Conservation (phyloP, 1,284 basidiomycete genomes). For the Ganoderma multipileum region DNA sequence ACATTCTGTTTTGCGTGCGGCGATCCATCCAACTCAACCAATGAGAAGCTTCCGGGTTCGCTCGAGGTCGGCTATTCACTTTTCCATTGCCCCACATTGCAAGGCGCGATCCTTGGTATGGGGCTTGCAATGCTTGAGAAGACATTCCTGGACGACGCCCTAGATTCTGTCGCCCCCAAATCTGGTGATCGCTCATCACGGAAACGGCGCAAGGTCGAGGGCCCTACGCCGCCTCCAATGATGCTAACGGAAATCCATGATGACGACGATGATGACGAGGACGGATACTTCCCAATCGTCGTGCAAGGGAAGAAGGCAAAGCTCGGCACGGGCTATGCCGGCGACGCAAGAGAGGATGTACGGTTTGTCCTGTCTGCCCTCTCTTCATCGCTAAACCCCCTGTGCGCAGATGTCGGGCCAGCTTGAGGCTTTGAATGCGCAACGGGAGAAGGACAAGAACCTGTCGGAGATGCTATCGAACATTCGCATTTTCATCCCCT, state of each 20-base stretch:
- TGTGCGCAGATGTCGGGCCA: conserved; percentile 74
- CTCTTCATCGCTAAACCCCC: conserved; percentile 17
- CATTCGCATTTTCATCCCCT: conserved; percentile 82
- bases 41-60: conserved; percentile 19
- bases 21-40: conserved; percentile 59
- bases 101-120: conserved; percentile 86
- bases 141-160: conserved; percentile 63
- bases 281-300: conserved; percentile 51
- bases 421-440: conserved; percentile 73
- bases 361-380: conserved; percentile 41
- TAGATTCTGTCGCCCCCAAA: conserved; percentile 28
- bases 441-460: conserved; percentile 73
- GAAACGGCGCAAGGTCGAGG: conserved; percentile 43
- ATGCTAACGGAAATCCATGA: conserved; percentile 39
- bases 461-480: conserved; percentile 71
- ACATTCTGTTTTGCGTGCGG: conserved; percentile 87
- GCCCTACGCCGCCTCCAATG: conserved; percentile 29
- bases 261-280: conserved; percentile 71
- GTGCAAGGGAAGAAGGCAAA: conserved; percentile 66
- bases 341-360: conserved; percentile 81
- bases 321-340: conserved; percentile 86
- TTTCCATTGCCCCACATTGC: conserved; percentile 88
- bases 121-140: conserved; percentile 84
- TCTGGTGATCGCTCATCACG: conserved; percentile 29
- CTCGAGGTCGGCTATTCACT: conserved; percentile 58